Evolutionary conservation across 495 filamentous ascomycete genomes (phyloP).

Genomic region (Annulohypoxylon bovei): DNA sequence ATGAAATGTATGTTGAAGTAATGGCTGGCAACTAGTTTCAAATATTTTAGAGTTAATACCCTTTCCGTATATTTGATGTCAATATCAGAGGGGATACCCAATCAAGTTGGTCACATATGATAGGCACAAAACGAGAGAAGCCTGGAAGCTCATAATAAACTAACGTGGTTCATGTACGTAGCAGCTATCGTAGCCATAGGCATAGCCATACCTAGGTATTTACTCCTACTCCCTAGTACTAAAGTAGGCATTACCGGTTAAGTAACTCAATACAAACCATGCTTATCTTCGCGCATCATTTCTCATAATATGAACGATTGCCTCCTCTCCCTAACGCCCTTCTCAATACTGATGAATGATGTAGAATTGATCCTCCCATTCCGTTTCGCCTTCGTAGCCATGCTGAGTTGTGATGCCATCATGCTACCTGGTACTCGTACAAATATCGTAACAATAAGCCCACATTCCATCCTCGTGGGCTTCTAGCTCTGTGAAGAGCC

Average conservation of each 20-base stretch:
- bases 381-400: neutral
- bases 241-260: neutral
- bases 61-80: no score
- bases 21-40: no score
- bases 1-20: no score
- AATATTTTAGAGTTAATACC: no score
- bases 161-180: neutral
- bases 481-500: neutral
- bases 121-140: neutral
- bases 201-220: neutral
- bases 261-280: neutral
- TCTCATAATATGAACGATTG: slow-evolving; percentile 6
- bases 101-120: no score
- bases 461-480: neutral
- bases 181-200: neutral
- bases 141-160: neutral
- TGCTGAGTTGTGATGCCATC: neutral
- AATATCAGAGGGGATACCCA: no score
- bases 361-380: neutral
- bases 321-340: neutral
- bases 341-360: neutral
- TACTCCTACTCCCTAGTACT: neutral
- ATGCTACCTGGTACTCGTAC: neutral
- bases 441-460: neutral
- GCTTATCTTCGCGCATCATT: slow-evolving; percentile 13